Percentiles rank a stretch among this genome's conserved stretches.
phyloP scores from a whole-genome alignment of 2,329 filamentous ascomycete species.

The Penicillium psychrosexuale region DNA sequence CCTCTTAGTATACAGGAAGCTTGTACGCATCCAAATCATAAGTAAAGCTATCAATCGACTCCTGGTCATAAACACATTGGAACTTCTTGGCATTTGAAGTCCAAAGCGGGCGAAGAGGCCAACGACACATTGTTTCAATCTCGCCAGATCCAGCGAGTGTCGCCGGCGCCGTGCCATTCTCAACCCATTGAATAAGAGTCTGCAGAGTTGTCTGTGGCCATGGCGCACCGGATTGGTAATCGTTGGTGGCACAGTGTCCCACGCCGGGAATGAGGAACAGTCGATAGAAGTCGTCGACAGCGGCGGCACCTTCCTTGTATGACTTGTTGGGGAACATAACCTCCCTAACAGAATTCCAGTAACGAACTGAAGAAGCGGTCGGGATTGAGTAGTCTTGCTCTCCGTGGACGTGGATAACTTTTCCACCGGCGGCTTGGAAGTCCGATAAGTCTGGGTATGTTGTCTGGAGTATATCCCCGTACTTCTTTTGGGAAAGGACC shows the following conservation, averaged over 20 bases:
- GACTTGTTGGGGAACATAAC: slow-evolving; percentile 46
- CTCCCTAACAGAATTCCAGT: slow-evolving; percentile 51
- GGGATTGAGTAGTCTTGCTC: slow-evolving; percentile 54
- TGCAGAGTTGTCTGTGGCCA: slow-evolving; percentile 47
- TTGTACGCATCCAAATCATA: neutral
- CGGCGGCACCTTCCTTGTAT: slow-evolving; percentile 40
- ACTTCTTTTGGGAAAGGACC: slow-evolving; percentile 44
- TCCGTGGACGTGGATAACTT: slow-evolving; percentile 56
- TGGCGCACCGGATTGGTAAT: slow-evolving; percentile 38
- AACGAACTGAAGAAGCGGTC: slow-evolving; percentile 52
- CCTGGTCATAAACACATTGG: neutral
- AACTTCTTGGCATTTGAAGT: neutral
- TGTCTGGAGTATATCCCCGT: slow-evolving; percentile 51
- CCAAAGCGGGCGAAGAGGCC: slow-evolving; percentile 1
- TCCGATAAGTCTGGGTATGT: slow-evolving; percentile 50
- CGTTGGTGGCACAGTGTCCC: slow-evolving; percentile 48
- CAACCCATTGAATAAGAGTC: slow-evolving; percentile 51
- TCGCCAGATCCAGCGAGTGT: neutral
- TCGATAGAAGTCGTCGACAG: slow-evolving; percentile 52
- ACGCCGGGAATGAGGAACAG: slow-evolving; percentile 53
- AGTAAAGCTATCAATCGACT: neutral
- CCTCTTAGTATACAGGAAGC: neutral
- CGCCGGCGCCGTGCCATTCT: slow-evolving; percentile 30
- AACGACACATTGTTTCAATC: neutral
- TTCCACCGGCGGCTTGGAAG: slow-evolving; percentile 50